Base-by-base conservation (phyloP, 2,329 filamentous ascomycete genomes). In the Cylindrodendrum hubeiense region DNA sequence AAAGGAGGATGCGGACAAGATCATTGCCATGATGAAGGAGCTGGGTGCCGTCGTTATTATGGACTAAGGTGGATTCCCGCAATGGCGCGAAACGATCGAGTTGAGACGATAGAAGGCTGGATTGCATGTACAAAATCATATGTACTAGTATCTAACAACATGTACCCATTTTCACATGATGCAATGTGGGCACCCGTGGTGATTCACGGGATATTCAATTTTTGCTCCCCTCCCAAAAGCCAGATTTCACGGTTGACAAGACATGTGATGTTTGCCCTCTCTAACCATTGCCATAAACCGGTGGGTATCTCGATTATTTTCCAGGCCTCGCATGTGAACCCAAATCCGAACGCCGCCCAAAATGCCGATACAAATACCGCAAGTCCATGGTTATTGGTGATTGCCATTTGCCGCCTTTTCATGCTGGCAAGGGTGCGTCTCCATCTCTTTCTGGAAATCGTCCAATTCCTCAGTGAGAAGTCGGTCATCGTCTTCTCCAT, bases 1-100 rank as follows among this genome's bases (percentile, higher is more conserved):
- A 70, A 99, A 99, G 89, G 96, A 99, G 78, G 97, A 99, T 81
- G 94, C 94, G 8, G 95, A 98, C 88, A 99, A 99, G 91, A 98
- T 99, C 78, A 90, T 99, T 65, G 93, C 93, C 81, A 90, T 93
- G 44, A 88, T 99, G 86, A 98, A 98, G 90, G 95, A 89, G 72
- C 85, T 99, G 67, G 96, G 96, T 71, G 96, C 92, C 70, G 94
- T 93, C 71, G 95, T 93, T 67, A 84, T 88, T 70, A 96, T 99
- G 93, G 96, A 99, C 81, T 98, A 93, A 85, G 76, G 52, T 28
- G 46, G 19, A 60, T 46, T 59, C 51, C 39, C 50, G 34, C 61
- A 53, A 58, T 63, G 56, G 64, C 37, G 50, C 28, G 51, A 71
- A 68, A 67, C 51, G 58, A 65, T 70, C 71, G 70, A 70, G 54